A percentile compares a stretch with the other conserved stretches of the same genome.
Evolutionary conservation across 1,284 basidiomycete species (phyloP).

Genomic region (Stereum hirsutum): DNA sequence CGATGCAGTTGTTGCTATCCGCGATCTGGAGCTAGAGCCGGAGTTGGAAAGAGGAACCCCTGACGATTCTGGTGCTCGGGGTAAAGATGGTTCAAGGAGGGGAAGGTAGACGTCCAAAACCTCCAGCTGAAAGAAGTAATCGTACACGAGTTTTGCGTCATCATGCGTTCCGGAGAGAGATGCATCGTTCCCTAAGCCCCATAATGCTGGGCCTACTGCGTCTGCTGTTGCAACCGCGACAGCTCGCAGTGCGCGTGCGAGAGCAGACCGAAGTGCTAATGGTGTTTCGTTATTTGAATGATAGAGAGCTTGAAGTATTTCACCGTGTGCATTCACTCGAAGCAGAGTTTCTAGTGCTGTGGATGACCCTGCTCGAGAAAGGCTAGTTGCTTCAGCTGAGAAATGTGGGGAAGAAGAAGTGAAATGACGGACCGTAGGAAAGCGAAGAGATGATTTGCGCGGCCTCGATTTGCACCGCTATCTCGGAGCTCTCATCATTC

Average conservation of each 20-base stretch:
- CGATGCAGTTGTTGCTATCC: too few relatives aligned
- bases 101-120: conserved; percentile 61
- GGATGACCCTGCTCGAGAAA: conserved; percentile 38
- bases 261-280: conserved; percentile 39
- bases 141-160: conserved; percentile 45
- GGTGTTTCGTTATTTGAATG: conserved; percentile 29
- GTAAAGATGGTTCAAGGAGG: conserved; percentile 35
- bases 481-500: conserved; percentile 32
- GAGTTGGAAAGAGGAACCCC: too few relatives aligned
- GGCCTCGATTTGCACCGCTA: conserved; percentile 56
- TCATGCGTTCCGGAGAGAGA: conserved; percentile 34
- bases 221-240: conserved; percentile 51
- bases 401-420: not conserved
- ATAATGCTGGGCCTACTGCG: conserved; percentile 53
- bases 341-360: conserved; percentile 49
- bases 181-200: conserved; percentile 44
- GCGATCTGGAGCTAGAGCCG: too few relatives aligned
- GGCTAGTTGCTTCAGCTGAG: not conserved
- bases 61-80: too few relatives aligned
- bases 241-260: conserved; percentile 51
- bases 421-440: conserved; percentile 40
- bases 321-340: conserved; percentile 40
- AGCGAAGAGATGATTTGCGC: conserved; percentile 67
- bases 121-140: conserved; percentile 53
- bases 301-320: conserved; percentile 48